Percentiles rank a stretch among this genome's conserved stretches.
phyloP scores from a whole-genome alignment of 208 protist species.

The Blechomonas ayalai region DNA sequence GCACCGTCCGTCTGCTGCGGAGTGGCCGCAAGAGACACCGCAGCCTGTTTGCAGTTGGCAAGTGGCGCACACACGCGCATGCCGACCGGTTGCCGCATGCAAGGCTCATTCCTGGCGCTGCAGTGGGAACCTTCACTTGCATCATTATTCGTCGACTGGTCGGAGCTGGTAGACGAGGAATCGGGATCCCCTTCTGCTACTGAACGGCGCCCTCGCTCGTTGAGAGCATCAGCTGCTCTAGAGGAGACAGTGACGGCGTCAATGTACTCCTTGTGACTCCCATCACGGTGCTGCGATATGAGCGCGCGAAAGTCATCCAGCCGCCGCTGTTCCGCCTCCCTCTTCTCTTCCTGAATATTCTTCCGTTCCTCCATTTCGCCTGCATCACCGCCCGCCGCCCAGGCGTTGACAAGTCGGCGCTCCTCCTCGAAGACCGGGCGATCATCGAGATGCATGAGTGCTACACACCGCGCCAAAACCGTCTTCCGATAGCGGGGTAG shows the following conservation, averaged over 20 bases:
- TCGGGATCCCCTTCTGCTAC: slow-evolving; percentile 5
- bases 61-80: no score
- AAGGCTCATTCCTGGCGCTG: no score
- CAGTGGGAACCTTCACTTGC: no score
- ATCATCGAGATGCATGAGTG: slow-evolving; percentile 89
- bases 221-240: slow-evolving; percentile 1
- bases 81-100: no score
- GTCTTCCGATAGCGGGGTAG: slow-evolving; percentile 85
- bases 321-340: slow-evolving; percentile 23
- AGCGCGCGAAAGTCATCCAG: slow-evolving; percentile 74
- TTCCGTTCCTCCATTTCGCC: slow-evolving; percentile 55
- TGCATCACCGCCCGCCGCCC: slow-evolving; percentile 67
- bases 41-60: background rate
- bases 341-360: slow-evolving; percentile 60
- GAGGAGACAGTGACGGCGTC: background rate
- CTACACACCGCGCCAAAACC: slow-evolving; percentile 49
- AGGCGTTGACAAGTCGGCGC: slow-evolving; percentile 80
- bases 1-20: no score
- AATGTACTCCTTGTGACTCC: background rate
- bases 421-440: slow-evolving; percentile 86
- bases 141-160: no score
- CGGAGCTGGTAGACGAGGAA: slow-evolving; percentile 19
- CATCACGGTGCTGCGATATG: slow-evolving; percentile 8
- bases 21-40: background rate
- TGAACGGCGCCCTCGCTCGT: no score